Evolutionary conservation across 2,329 filamentous ascomycete species (phyloP), one percentile per base, ranked within the genome.

Genomic region (Arachnopeziza araneosa): DNA sequence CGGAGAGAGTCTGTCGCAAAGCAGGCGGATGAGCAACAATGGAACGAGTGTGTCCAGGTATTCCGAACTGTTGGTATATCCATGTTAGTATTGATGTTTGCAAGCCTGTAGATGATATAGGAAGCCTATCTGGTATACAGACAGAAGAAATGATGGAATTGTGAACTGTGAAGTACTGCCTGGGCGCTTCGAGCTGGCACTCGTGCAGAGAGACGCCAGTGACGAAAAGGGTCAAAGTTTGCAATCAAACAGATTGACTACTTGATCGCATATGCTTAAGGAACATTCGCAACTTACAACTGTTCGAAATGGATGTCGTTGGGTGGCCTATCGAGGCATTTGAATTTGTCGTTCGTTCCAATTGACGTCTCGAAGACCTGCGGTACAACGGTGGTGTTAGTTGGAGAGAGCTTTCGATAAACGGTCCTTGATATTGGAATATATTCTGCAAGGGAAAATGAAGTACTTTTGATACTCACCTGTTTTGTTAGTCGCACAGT

Each of bases 271-370:
- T 70, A 70, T 57, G 50, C 63, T 61, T 19, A 58, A 66, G 60
- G 53, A 68, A 56, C 52, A 60, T 67, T 61, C 52, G 51, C 22
- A 63, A 72, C 71, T 71, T 70, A 73, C 71, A 66, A 60, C 55
- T 64, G 62, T 61, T 67, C 62, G 58, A 65, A 68, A 69, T 62
- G 58, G 61, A 67, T 68, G 66, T 52, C 60, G 67, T 70, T 67
- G 68, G 62, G 66, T 66, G 61, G 65, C 64, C 68, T 72, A 71
- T 73, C 67, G 66, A 69, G 64, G 68, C 71, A 72, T 72, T 65
- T 66, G 65, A 62, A 66, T 60, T 68, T 52, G 67, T 63, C 24
- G 66, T 69, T 59, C 60, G 64, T 63, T 64, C 64, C 59, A 70
- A 68, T 67, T 65, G 65, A 54, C 44, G 64, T 62, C 50, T 67